phyloP scores from a whole-genome alignment of 2,329 filamentous ascomycete genomes.

The Chrysosphaeria jannelii region DNA sequence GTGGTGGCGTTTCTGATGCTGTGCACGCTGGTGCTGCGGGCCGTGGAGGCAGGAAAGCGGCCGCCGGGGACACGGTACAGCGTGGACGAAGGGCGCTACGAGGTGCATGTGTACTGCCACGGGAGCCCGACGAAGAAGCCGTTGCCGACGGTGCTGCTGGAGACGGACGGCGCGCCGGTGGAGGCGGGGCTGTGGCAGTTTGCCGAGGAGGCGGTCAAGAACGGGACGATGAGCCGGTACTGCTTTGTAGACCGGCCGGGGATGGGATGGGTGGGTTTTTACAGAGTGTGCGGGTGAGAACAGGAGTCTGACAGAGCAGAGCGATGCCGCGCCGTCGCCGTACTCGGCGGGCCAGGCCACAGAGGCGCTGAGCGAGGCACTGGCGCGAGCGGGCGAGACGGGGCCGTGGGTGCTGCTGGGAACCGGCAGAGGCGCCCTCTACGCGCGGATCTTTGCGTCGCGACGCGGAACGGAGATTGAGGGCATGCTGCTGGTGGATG shows the following conservation, averaged over 20 bases:
- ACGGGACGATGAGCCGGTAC: slow-evolving; percentile 62
- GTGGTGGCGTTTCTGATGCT: slow-evolving; percentile 46
- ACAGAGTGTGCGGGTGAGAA: too few species aligned
- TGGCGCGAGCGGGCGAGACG: slow-evolving; percentile 48
- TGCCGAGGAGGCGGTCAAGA: slow-evolving; percentile 42
- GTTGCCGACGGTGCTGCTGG: slow-evolving; percentile 57
- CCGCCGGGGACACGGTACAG: slow-evolving; percentile 46
- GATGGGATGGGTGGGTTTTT: slow-evolving; percentile 36
- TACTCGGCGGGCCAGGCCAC: slow-evolving; percentile 82
- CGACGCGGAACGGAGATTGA: slow-evolving; percentile 45
- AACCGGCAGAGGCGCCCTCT: slow-evolving; percentile 63
- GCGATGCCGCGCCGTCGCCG: slow-evolving; percentile 76
- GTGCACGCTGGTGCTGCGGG: slow-evolving; percentile 47
- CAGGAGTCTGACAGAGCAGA: slow-evolving; percentile 9
- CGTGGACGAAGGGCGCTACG: slow-evolving; percentile 63
- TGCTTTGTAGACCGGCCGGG: slow-evolving; percentile 92
- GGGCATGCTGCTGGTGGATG: slow-evolving; percentile 63
- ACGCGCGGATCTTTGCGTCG: slow-evolving; percentile 72
- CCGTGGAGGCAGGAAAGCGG: slow-evolving; percentile 44
- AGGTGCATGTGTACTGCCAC: slow-evolving; percentile 58
- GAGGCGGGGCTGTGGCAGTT: slow-evolving; percentile 57
- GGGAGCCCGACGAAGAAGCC: slow-evolving; percentile 35
- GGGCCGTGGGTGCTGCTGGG: slow-evolving; percentile 76
- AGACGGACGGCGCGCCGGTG: slow-evolving; percentile 53
- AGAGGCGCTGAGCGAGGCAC: slow-evolving; percentile 62